phyloP scores from a whole-genome alignment of 805 yeast genomes.

The Torulaspora gathmanii region DNA sequence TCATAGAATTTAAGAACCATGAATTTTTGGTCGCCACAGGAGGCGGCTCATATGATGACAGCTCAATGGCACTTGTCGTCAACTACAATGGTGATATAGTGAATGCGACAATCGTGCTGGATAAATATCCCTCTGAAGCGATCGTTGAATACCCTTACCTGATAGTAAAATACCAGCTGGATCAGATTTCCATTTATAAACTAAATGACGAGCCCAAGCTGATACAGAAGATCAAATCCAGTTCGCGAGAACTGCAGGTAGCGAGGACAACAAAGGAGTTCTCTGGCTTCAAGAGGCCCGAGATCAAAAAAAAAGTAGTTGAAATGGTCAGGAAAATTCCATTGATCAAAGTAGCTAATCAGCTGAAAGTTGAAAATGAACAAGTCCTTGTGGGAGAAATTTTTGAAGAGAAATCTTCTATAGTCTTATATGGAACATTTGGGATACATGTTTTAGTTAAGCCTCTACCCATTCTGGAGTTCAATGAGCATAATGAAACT shows the following conservation, averaged over 20 bases:
- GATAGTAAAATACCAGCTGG: slow-evolving; percentile 17
- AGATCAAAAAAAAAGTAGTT: slow-evolving; percentile 11
- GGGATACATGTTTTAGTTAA: slow-evolving; percentile 20
- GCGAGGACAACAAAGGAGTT: slow-evolving; percentile 17
- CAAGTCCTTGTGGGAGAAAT: slow-evolving; percentile 18
- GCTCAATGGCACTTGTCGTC: slow-evolving; percentile 32
- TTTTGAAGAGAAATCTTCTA: slow-evolving; percentile 18
- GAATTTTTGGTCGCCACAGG: slow-evolving; percentile 32
- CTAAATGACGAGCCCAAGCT: slow-evolving; percentile 19
- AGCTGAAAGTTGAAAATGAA: slow-evolving; percentile 27
- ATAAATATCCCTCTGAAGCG: slow-evolving; percentile 25
- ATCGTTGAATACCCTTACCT: slow-evolving; percentile 26
- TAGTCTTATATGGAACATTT: slow-evolving; percentile 18
- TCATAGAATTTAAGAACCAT: slow-evolving; percentile 15
- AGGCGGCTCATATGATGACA: slow-evolving; percentile 24
- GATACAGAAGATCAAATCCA: slow-evolving; percentile 15
- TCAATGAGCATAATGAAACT: slow-evolving; percentile 21
- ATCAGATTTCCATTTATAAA: slow-evolving; percentile 13
- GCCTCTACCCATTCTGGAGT: slow-evolving; percentile 22
- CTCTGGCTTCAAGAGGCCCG: slow-evolving; percentile 10
- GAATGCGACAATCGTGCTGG: slow-evolving; percentile 30
- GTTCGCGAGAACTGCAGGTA: slow-evolving; percentile 7
- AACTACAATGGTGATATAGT: slow-evolving; percentile 32
- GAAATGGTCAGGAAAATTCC: slow-evolving; percentile 28
- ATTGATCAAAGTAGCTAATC: slow-evolving; percentile 14